Conservation (phyloP, 176 grass and related monocot species). For the Eragrostis curvula region DNA sequence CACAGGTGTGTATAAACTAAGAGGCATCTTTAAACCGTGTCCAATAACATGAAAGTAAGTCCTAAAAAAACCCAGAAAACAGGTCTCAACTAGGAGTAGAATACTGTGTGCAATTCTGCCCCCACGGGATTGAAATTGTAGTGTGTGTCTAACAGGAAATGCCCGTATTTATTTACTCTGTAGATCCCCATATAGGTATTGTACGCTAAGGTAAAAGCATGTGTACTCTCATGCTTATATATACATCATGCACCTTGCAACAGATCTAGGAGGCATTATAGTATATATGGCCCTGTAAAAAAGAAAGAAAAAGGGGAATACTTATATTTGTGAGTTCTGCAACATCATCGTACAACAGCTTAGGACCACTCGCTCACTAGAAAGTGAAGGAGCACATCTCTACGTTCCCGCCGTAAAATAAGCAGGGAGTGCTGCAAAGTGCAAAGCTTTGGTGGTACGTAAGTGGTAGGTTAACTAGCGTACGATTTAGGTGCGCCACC, state of each 20-base stretch:
- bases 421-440: conserved; percentile 15
- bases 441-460: conserved; percentile 23
- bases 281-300: not conserved
- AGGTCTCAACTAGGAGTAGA: no score
- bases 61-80: no score
- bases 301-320: not conserved
- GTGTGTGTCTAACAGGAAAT: no score
- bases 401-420: conserved; percentile 17
- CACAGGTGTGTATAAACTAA: not conserved
- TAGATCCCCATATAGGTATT: no score
- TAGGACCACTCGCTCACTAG: not conserved
- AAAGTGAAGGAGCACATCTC: not conserved
- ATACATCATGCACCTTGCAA: not conserved
- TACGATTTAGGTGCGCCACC: conserved; percentile 18
- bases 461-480: not conserved
- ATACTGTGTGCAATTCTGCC: no score
- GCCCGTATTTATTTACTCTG: no score
- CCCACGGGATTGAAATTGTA: no score
- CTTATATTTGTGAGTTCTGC: not conserved
- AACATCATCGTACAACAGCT: not conserved
- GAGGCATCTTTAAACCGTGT: not conserved
- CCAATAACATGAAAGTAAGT: not conserved
- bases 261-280: not conserved
- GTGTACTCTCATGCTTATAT: no score
- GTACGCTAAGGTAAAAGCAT: no score